Evolutionary conservation across 2,329 filamentous ascomycete genomes (phyloP).

Genomic region (Ilyonectria mors-panacis): DNA sequence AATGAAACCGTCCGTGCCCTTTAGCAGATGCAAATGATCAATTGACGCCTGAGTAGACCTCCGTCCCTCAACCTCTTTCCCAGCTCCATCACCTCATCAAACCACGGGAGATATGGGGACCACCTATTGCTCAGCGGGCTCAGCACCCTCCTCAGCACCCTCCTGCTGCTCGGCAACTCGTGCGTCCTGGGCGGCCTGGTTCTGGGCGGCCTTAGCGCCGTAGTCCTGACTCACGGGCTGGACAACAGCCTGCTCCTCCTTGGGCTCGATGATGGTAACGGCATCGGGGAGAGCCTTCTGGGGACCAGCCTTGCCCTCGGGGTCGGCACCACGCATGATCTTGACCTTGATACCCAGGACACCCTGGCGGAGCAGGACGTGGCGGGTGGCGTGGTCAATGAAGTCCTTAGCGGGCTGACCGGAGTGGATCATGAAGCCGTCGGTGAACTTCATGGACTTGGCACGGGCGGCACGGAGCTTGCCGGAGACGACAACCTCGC

Average conservation of each 20-base stretch:
- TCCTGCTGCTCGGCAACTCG: conserved; percentile 72
- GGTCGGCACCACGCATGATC: conserved; percentile 99
- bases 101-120: conserved; percentile 34
- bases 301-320: conserved; percentile 98
- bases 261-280: conserved; percentile 99
- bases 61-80: conserved; percentile 50
- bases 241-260: conserved; percentile 97
- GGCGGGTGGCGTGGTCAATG: conserved; percentile 97
- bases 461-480: conserved; percentile 99
- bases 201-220: conserved; percentile 86
- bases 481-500: conserved; percentile 98
- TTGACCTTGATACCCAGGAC: conserved; percentile 99
- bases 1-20: conserved; percentile 57
- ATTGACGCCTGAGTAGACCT: conserved; percentile 59
- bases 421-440: conserved; percentile 99
- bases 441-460: conserved; percentile 99
- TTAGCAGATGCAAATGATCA: conserved; percentile 60
- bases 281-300: conserved; percentile 98
- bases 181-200: conserved; percentile 76
- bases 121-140: conserved; percentile 60
- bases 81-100: conserved; percentile 45
- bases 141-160: conserved; percentile 67
- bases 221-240: conserved; percentile 99
- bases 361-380: conserved; percentile 99
- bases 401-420: conserved; percentile 99